Percentiles rank a stretch among this genome's conserved stretches.
Evolutionary conservation across 257 asterid genomes (phyloP).

Genomic region (Cordia subcordata): DNA sequence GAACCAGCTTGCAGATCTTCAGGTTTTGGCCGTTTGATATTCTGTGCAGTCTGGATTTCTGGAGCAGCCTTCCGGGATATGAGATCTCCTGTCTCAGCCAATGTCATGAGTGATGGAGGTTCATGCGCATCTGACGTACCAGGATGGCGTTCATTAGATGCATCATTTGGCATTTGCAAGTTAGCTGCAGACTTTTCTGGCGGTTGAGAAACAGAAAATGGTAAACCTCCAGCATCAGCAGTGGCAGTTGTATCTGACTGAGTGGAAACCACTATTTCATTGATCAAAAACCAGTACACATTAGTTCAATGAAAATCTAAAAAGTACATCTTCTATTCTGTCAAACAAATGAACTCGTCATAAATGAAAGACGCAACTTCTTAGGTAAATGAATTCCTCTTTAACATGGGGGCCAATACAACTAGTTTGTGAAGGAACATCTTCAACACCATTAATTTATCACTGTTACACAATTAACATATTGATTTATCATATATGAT

Average conservation of each 20-base stretch:
- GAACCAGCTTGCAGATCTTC: slow-evolving; percentile 58
- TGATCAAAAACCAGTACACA: neutral
- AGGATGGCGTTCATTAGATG: slow-evolving; percentile 21
- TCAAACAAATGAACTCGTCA: no score
- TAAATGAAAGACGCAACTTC: no score
- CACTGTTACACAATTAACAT: no score
- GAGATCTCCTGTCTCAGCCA: slow-evolving; percentile 41
- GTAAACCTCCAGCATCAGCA: slow-evolving; percentile 19
- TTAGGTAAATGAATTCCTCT: no score
- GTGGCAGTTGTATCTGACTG: slow-evolving; percentile 28
- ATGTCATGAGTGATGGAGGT: slow-evolving; percentile 71
- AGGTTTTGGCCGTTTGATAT: slow-evolving; percentile 37
- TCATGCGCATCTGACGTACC: slow-evolving; percentile 52
- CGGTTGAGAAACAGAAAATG: slow-evolving; percentile 6
- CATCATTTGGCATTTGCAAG: slow-evolving; percentile 28
- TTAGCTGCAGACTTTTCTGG: slow-evolving; percentile 36
- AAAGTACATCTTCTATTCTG: neutral
- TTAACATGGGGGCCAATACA: no score
- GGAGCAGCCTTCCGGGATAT: slow-evolving; percentile 22
- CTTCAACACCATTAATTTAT: no score
- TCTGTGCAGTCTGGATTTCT: slow-evolving; percentile 43
- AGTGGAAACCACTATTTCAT: slow-evolving; percentile 29
- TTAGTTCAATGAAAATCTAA: neutral
- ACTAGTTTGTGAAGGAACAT: no score
- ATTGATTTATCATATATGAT: no score